Conservation (phyloP, 768 basidiomycete genomes). For the Aureoboletus auriporus region DNA sequence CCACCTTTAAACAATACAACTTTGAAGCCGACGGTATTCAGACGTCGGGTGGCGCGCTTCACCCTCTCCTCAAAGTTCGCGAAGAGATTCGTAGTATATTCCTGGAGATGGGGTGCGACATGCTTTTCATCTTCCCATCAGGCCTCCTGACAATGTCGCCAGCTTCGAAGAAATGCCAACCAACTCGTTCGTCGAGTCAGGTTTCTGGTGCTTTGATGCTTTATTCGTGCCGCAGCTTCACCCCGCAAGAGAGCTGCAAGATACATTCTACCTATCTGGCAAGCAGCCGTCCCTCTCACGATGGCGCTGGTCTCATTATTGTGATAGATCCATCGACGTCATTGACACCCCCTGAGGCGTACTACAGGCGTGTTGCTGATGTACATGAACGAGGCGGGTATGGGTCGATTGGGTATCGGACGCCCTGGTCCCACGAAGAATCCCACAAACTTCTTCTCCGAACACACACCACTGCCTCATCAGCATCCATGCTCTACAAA, state of each 20-base stretch:
- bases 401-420: constrained; percentile 94
- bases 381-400: constrained; percentile 86
- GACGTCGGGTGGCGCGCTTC: constrained; percentile 86
- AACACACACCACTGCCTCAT: constrained; percentile 96
- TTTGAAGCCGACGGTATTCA: constrained; percentile 94
- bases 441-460: constrained; percentile 88
- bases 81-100: constrained; percentile 98
- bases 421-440: constrained; percentile 92
- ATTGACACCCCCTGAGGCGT: constrained; percentile 70
- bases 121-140: neutral
- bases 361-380: constrained; percentile 79
- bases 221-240: constrained; percentile 99
- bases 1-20: constrained; percentile 97
- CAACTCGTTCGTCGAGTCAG: constrained; percentile 90
- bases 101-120: constrained; percentile 93
- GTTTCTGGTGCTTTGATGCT: constrained; percentile 99
- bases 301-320: constrained; percentile 1
- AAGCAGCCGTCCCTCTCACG: constrained; percentile 8
- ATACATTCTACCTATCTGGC: constrained; percentile 98
- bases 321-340: constrained; percentile 74
- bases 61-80: constrained; percentile 94
- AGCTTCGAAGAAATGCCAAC: constrained; percentile 99
- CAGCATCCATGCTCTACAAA: constrained; percentile 90
- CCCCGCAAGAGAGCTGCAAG: constrained; percentile 95
- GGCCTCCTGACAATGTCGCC: constrained; percentile 4